phyloP scores from a whole-genome alignment of 2,329 filamentous ascomycete genomes.

The Pseudofabraea citricarpa region DNA sequence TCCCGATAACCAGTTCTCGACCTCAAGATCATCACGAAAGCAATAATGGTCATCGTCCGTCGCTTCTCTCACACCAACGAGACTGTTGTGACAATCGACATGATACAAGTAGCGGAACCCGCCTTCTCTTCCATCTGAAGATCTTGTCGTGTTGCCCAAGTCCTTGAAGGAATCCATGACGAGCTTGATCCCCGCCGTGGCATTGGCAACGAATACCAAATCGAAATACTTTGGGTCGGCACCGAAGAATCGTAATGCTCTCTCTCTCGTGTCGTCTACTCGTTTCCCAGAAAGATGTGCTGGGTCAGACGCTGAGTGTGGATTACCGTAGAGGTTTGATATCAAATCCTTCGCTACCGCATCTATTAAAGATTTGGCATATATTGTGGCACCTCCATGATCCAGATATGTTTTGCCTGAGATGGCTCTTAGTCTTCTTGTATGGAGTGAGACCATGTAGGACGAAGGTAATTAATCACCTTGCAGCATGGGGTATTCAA shows the following conservation, averaged over 20 bases:
- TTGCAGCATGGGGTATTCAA: no score
- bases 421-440: no score
- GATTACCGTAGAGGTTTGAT: conserved; percentile 77
- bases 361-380: conserved; percentile 74
- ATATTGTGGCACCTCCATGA: conserved; percentile 82
- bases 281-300: conserved; percentile 70
- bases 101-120: conserved; percentile 85
- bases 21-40: conserved; percentile 58
- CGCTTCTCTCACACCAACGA: conserved; percentile 75
- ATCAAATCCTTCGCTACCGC: conserved; percentile 76
- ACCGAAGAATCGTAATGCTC: conserved; percentile 69
- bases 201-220: conserved; percentile 84
- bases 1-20: conserved; percentile 59
- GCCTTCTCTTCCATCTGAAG: no score
- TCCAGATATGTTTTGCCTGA: conserved; percentile 63
- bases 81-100: conserved; percentile 76
- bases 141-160: no score
- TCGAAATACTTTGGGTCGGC: conserved; percentile 80
- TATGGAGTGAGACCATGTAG: no score
- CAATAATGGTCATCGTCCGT: conserved; percentile 61
- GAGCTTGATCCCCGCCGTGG: conserved; percentile 86
- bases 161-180: conserved; percentile 73
- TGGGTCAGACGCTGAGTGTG: conserved; percentile 77
- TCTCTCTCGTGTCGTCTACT: conserved; percentile 69
- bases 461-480: no score